phyloP scores from a whole-genome alignment of 2,329 filamentous ascomycete species.

The Dichotomopilus funicola region DNA sequence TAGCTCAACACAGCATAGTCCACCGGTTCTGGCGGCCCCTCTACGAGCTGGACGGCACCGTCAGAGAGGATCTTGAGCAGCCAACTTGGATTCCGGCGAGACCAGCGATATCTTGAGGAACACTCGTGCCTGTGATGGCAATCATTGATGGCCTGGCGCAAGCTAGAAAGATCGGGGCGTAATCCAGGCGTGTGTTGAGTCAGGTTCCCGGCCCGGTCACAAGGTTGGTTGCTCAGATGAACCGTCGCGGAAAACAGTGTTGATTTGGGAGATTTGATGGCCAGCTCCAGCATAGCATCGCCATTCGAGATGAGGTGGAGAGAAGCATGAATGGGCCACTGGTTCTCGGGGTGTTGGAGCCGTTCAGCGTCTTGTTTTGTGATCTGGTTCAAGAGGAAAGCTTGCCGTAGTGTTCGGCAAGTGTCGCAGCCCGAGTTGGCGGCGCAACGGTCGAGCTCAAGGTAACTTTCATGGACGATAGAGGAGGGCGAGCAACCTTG shows the following conservation, averaged over 20 bases:
- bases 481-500: conserved; percentile 16
- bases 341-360: conserved; percentile 12
- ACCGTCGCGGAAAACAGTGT: conserved; percentile 17
- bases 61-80: conserved; percentile 20
- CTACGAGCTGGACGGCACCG: conserved; percentile 16
- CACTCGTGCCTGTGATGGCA: conserved; percentile 23
- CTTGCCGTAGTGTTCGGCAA: conserved; percentile 20
- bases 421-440: conserved; percentile 18
- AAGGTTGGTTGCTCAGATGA: conserved; percentile 7
- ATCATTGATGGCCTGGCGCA: conserved; percentile 18
- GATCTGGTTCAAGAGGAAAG: conserved; percentile 22
- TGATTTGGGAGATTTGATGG: conserved; percentile 11
- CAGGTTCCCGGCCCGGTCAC: background rate
- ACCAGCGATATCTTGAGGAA: conserved; percentile 24
- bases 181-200: conserved; percentile 8
- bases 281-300: conserved; percentile 12
- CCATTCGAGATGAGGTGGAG: conserved; percentile 13
- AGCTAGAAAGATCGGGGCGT: conserved; percentile 15
- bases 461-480: conserved; percentile 19
- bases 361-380: conserved; percentile 17
- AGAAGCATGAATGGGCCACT: conserved; percentile 18
- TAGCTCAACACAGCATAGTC: conserved; percentile 26
- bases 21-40: conserved; percentile 11
- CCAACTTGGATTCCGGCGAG: conserved; percentile 23
- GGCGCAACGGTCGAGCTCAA: conserved; percentile 21